These are phyloP conservation scores for Linnemannia hyalina DNA, from an alignment of 192 early-diverging fungal genomes.

Conservation along the genomic window DNA sequence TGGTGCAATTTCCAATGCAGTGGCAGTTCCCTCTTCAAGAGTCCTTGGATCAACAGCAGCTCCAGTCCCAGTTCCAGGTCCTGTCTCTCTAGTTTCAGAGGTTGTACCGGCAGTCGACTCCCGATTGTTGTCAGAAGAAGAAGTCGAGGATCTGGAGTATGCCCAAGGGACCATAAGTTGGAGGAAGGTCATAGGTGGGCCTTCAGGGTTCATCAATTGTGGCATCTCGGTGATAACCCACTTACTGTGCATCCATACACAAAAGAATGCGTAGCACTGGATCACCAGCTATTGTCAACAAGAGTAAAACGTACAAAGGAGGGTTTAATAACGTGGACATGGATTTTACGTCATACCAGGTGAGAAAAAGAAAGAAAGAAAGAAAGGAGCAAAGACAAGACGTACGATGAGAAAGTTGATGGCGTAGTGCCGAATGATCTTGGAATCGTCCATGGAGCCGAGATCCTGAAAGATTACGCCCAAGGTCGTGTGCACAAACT, in stretches of 20 bases:
- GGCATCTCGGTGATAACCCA: slow-evolving; percentile 49
- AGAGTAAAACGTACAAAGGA: background rate
- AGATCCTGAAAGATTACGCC: slow-evolving; percentile 42
- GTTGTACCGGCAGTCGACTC: background rate
- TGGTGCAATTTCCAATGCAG: background rate
- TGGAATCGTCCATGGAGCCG: slow-evolving; percentile 15
- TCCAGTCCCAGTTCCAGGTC: background rate
- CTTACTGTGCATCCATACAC: slow-evolving; percentile 43
- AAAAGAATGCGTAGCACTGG: slow-evolving; percentile 44
- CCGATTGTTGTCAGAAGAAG: background rate
- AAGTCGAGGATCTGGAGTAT: background rate
- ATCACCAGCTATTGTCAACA: slow-evolving; percentile 11
- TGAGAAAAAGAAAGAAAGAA: background rate
- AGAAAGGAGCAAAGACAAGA: background rate
- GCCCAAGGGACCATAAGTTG: slow-evolving; percentile 33
- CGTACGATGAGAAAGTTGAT: slow-evolving; percentile 31
- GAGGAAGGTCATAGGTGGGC: slow-evolving; percentile 18
- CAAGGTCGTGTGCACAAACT: slow-evolving; percentile 34
- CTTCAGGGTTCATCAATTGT: background rate
- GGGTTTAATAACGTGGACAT: background rate
- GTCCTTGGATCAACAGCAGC: background rate
- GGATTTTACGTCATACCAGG: background rate
- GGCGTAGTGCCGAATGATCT: slow-evolving; percentile 27
- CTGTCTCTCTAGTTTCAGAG: background rate
- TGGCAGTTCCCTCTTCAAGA: background rate